A percentile compares a stretch with the other conserved stretches of the same genome.
Evolutionary conservation across 768 basidiomycete genomes (phyloP).

Genomic region (Dendrothele bispora): DNA sequence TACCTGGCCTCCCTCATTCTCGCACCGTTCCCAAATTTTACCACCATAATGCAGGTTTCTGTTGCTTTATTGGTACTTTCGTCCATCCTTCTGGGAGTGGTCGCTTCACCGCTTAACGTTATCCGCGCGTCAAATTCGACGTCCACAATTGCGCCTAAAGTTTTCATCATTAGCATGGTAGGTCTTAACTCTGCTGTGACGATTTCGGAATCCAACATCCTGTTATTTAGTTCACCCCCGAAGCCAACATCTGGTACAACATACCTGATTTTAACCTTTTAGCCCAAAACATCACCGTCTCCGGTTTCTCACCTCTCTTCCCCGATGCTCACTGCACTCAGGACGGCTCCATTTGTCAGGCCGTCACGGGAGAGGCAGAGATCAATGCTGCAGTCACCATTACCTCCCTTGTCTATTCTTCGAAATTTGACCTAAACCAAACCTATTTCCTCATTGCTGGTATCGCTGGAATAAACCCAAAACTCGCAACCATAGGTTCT

Average conservation of each 20-base stretch:
- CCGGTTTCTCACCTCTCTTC: constrained; percentile 37
- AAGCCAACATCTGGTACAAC: constrained; percentile 11
- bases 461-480: constrained; percentile 39
- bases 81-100: background rate
- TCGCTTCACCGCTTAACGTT: background rate
- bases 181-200: background rate
- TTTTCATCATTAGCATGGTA: constrained; percentile 15
- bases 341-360: constrained; percentile 32
- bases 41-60: background rate
- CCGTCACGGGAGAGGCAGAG: constrained; percentile 37
- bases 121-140: background rate
- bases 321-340: constrained; percentile 35
- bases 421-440: constrained; percentile 32
- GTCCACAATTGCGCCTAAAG: constrained; percentile 7
- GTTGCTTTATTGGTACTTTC: background rate
- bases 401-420: constrained; percentile 29
- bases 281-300: constrained; percentile 33
- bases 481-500: constrained; percentile 33
- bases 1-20: too few species aligned
- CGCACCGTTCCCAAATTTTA: too few species aligned
- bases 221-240: constrained; percentile 11
- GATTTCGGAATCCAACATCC: background rate
- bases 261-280: constrained; percentile 23
- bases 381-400: constrained; percentile 42
- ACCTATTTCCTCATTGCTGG: constrained; percentile 45